Percentiles rank a stretch among this genome's conserved stretches.
Conservation (phyloP, 805 yeast genomes). For the Metschnikowia matae region DNA sequence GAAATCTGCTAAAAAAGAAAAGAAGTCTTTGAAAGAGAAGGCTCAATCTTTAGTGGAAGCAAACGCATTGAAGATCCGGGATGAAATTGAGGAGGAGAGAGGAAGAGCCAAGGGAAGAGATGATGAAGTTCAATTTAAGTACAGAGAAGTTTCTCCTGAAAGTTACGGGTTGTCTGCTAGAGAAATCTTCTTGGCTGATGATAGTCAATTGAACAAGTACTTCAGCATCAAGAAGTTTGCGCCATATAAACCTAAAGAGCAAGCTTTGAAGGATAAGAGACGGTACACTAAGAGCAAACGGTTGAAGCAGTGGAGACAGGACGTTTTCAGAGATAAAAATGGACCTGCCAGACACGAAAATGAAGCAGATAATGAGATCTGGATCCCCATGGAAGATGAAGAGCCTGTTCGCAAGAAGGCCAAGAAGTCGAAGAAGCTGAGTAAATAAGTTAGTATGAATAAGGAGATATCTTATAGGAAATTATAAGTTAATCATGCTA, state of each 20-base stretch:
- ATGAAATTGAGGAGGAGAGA: constrained; percentile 61
- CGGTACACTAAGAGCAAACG: constrained; percentile 80
- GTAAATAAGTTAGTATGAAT: background rate
- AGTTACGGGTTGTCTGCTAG: constrained; percentile 79
- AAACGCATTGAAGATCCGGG: constrained; percentile 60
- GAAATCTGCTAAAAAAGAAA: constrained; percentile 55
- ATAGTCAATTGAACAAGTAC: constrained; percentile 74
- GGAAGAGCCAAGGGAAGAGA: constrained; percentile 44
- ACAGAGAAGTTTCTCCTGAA: constrained; percentile 95
- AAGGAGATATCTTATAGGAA: background rate
- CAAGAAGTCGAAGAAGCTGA: constrained; percentile 1
- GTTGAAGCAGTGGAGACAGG: constrained; percentile 84
- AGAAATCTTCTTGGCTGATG: constrained; percentile 89
- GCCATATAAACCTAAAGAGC: constrained; percentile 78
- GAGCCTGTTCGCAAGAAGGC: constrained; percentile 2
- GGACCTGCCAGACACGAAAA: constrained; percentile 38
- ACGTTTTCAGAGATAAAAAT: constrained; percentile 63
- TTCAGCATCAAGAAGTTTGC: constrained; percentile 91
- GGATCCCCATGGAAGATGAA: constrained; percentile 32
- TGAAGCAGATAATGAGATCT: constrained; percentile 33
- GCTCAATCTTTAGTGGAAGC: constrained; percentile 80
- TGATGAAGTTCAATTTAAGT: constrained; percentile 58
- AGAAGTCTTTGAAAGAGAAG: constrained; percentile 54
- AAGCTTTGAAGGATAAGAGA: constrained; percentile 70
- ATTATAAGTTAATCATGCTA: background rate